These are phyloP conservation scores for Rhipidocladum racemiflorum DNA, from an alignment of 176 grass and related monocot genomes.

Conservation along the genomic window DNA sequence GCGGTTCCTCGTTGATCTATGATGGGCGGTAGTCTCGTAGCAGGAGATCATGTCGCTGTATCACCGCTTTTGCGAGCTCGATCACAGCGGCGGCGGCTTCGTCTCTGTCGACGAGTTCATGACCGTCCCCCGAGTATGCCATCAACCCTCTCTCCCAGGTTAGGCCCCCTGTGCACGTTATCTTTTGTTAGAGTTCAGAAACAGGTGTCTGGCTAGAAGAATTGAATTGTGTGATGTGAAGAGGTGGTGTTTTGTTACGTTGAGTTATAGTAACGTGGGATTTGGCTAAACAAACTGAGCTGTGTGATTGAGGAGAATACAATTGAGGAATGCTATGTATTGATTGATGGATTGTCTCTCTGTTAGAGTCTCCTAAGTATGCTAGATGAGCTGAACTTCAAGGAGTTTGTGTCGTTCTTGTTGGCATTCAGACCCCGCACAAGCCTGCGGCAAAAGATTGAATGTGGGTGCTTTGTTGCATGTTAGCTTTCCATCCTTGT, in stretches of 20 bases:
- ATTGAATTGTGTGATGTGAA: neutral
- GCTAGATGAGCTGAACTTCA: constrained; percentile 92
- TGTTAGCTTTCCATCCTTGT: neutral
- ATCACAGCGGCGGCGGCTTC: constrained; percentile 70
- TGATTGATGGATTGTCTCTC: neutral
- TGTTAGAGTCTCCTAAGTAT: constrained; percentile 80
- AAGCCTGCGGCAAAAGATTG: constrained; percentile 73
- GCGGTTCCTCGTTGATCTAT: neutral
- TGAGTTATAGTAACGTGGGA: neutral
- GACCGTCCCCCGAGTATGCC: constrained; percentile 82
- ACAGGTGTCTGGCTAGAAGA: neutral
- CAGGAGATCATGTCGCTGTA: constrained; percentile 96
- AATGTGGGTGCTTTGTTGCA: constrained; percentile 46
- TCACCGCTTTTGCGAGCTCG: constrained; percentile 91
- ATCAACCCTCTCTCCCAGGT: constrained; percentile 90
- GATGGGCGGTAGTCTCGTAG: constrained; percentile 64
- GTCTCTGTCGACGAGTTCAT: constrained; percentile 91
- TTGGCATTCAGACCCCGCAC: constrained; percentile 65
- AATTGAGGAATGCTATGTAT: neutral
- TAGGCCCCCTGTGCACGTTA: neutral
- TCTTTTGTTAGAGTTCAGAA: neutral
- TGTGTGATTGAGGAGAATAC: neutral
- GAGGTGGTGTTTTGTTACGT: neutral
- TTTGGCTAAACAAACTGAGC: neutral
- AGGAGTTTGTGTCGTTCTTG: constrained; percentile 92